These are phyloP conservation scores for Bolboschoenus planiculmis DNA, from an alignment of 176 grass and related monocot species.

Conservation along the genomic window DNA sequence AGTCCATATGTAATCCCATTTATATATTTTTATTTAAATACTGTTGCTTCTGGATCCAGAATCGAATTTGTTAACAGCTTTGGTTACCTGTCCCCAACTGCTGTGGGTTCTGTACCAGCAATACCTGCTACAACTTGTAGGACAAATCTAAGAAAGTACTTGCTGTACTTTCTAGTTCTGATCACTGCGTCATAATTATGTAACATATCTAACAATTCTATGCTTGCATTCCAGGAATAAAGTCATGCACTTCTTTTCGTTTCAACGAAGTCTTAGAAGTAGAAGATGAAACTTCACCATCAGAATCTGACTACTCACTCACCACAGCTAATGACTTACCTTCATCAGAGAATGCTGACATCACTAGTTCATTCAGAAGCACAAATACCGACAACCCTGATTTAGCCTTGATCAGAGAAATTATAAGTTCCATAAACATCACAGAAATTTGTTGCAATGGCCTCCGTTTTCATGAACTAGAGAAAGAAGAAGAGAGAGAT, in stretches of 20 bases:
- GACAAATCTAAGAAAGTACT: background rate
- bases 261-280: conserved; percentile 38
- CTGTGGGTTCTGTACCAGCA: background rate
- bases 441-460: conserved; percentile 31
- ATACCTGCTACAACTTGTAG: background rate
- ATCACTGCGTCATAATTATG: background rate
- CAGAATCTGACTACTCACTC: conserved; percentile 54
- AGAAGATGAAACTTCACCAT: conserved; percentile 44
- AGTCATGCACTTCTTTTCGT: conserved; percentile 36
- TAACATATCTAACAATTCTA: conserved; percentile 9
- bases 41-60: background rate
- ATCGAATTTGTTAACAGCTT: background rate
- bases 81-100: background rate
- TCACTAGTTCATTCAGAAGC: conserved; percentile 26
- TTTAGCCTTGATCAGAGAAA: conserved; percentile 59
- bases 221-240: conserved; percentile 39
- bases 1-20: background rate
- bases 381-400: conserved; percentile 31
- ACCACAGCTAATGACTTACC: conserved; percentile 37
- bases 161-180: background rate
- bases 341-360: conserved; percentile 49
- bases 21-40: background rate
- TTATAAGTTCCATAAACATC: conserved; percentile 33
- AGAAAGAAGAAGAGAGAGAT: conserved; percentile 44
- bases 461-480: conserved; percentile 44